Percentiles rank a stretch among this genome's conserved stretches.
Conservation (phyloP, 2,329 filamentous ascomycete genomes). For the Catunica adiposa region DNA sequence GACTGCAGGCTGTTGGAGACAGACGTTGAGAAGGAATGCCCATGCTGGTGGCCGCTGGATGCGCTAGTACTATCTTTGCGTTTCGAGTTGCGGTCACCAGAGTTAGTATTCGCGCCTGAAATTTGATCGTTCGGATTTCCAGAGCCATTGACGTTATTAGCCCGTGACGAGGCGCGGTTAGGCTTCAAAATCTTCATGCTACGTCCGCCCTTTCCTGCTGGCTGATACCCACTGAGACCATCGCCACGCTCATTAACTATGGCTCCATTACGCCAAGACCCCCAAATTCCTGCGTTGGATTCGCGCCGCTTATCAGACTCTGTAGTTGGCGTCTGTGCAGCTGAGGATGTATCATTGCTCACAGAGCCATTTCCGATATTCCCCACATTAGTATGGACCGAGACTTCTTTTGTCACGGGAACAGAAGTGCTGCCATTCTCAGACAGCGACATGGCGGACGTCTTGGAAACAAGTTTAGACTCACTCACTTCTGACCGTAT, state of each 20-base stretch:
- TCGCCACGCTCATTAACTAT: conserved; percentile 30
- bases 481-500: conserved; percentile 7
- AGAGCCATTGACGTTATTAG: not conserved
- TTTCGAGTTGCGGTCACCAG: conserved; percentile 26
- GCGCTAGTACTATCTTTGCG: conserved; percentile 5
- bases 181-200: conserved; percentile 87
- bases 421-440: conserved; percentile 9
- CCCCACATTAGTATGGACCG: not conserved
- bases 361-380: conserved; percentile 11
- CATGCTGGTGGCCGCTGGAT: not conserved
- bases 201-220: conserved; percentile 41
- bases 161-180: conserved; percentile 42
- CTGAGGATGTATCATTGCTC: conserved; percentile 20
- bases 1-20: not conserved
- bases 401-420: not conserved
- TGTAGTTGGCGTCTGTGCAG: conserved; percentile 18
- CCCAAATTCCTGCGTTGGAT: conserved; percentile 40
- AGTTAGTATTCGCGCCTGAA: not conserved
- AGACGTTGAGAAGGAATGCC: not conserved
- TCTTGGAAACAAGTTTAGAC: conserved; percentile 3
- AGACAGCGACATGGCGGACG: conserved; percentile 3
- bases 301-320: conserved; percentile 10
- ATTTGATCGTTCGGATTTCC: conserved; percentile 29
- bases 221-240: conserved; percentile 49
- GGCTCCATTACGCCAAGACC: conserved; percentile 49